phyloP scores from a whole-genome alignment of 1,284 basidiomycete species.

The Puccinia horiana region DNA sequence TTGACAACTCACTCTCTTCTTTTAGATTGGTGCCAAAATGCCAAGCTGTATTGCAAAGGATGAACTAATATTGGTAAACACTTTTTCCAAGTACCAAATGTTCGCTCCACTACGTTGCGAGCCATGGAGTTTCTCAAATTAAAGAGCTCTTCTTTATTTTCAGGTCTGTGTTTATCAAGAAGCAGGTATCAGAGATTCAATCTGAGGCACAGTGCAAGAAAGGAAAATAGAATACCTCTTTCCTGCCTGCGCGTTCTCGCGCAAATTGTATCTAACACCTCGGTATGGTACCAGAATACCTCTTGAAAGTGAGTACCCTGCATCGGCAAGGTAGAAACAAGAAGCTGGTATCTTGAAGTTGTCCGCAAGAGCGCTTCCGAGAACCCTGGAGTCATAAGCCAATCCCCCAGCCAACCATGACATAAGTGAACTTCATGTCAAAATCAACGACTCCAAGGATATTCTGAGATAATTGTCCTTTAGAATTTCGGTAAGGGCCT shows the following conservation, averaged over 20 bases:
- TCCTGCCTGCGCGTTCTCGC: constrained; percentile 50
- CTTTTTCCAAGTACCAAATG: neutral
- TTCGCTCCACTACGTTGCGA: neutral
- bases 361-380: constrained; percentile 51
- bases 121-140: neutral
- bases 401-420: constrained; percentile 60
- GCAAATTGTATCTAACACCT: constrained; percentile 52
- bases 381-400: constrained; percentile 58
- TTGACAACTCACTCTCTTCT: too few species aligned
- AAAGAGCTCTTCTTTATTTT: neutral
- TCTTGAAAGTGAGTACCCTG: too few species aligned
- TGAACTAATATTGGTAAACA: neutral
- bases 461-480: constrained; percentile 59
- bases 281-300: constrained; percentile 55
- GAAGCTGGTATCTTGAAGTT: constrained; percentile 57
- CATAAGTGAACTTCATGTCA: constrained; percentile 59
- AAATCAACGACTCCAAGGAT: too few species aligned
- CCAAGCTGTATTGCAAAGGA: neutral
- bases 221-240: too few species aligned
- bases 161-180: constrained; percentile 9
- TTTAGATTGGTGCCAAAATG: too few species aligned
- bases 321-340: constrained; percentile 60
- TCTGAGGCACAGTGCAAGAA: neutral
- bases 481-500: constrained; percentile 56
- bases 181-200: too few species aligned